Conservation (phyloP, 2,329 filamentous ascomycete species). For the Neocucurbitaria cava region DNA sequence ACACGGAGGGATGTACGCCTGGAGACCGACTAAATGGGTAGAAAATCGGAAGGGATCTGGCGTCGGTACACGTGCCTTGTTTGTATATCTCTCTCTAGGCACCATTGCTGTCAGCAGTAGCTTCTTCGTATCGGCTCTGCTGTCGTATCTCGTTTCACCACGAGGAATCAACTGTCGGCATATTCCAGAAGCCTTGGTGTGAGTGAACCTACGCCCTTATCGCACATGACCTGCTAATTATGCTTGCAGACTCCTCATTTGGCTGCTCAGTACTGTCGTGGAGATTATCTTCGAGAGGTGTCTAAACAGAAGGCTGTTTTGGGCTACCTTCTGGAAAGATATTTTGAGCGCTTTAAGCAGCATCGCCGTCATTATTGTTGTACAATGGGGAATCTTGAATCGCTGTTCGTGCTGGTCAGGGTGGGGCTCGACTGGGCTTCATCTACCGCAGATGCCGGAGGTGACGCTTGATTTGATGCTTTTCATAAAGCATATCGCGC, state of each 20-base stretch:
- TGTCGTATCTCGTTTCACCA: conserved; percentile 24
- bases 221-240: not conserved
- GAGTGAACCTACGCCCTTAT: not conserved
- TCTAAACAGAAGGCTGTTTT: conserved; percentile 10
- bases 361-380: conserved; percentile 17
- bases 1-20: conserved; percentile 19
- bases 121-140: conserved; percentile 15
- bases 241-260: conserved; percentile 14
- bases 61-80: not conserved
- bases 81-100: conserved; percentile 3
- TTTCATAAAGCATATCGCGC: conserved; percentile 17
- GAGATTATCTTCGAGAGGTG: conserved; percentile 19
- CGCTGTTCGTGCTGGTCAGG: conserved; percentile 24
- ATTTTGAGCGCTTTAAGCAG: conserved; percentile 14
- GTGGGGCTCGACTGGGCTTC: conserved; percentile 19
- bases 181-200: conserved; percentile 25
- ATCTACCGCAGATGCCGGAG: conserved; percentile 21
- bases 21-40: conserved; percentile 24
- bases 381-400: conserved; percentile 28
- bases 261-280: conserved; percentile 17
- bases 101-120: conserved; percentile 14
- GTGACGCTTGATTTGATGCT: conserved; percentile 22
- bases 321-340: conserved; percentile 26
- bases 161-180: conserved; percentile 19
- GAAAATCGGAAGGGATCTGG: not conserved